These are phyloP conservation scores for Triticum timopheevii DNA, from an alignment of 176 grass and related monocot genomes.

Conservation along the genomic window DNA sequence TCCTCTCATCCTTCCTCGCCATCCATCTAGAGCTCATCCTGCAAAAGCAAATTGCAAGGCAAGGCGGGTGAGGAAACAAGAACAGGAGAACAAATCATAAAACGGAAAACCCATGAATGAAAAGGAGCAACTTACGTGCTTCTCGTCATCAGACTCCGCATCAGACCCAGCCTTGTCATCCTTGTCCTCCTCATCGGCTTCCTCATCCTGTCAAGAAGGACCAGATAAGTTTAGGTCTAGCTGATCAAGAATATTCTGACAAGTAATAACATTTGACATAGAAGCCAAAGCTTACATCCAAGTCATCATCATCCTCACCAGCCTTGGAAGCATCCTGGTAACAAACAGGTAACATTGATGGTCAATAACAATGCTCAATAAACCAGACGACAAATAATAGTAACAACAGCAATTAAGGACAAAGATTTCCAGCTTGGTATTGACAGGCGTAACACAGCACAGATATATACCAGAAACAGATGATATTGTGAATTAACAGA, in stretches of 20 bases:
- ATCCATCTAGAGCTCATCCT: slow-evolving; percentile 82
- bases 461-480: too few relatives aligned
- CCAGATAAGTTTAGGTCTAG: background rate
- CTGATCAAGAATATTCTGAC: background rate
- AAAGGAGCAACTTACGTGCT: slow-evolving; percentile 27
- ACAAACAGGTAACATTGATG: background rate
- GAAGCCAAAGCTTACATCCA: slow-evolving; percentile 33
- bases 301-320: slow-evolving; percentile 41
- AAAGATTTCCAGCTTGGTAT: background rate
- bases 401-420: background rate
- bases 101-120: background rate
- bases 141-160: slow-evolving; percentile 46
- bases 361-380: background rate
- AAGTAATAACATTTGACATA: background rate
- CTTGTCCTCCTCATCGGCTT: slow-evolving; percentile 50
- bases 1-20: slow-evolving; percentile 23
- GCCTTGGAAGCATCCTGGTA: slow-evolving; percentile 46
- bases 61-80: background rate
- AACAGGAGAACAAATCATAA: background rate
- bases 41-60: background rate
- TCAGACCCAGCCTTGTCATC: slow-evolving; percentile 53
- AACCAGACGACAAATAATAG: background rate
- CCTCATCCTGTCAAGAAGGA: slow-evolving; percentile 40
- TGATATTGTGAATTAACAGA: too few relatives aligned
- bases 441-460: too few relatives aligned